A percentile compares a stretch with the other conserved stretches of the same genome.
phyloP scores from a whole-genome alignment of 345 rosid genomes.

The Syzygium aqueum region DNA sequence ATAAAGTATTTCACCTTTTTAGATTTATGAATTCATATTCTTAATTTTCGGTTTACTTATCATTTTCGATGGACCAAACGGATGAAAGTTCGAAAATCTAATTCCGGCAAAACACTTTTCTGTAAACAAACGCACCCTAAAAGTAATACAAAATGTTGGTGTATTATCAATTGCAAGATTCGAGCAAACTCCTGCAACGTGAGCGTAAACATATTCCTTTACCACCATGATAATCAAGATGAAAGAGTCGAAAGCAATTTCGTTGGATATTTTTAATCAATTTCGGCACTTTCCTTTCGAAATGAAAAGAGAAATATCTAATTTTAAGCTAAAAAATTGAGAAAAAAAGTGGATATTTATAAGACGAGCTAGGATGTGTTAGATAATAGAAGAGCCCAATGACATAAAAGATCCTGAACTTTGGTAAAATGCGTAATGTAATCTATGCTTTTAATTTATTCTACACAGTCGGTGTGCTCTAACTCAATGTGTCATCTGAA shows the following conservation, averaged over 20 bases:
- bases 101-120: too few species aligned
- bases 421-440: too few species aligned
- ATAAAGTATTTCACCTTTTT: too few species aligned
- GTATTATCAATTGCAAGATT: background rate
- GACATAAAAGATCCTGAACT: too few species aligned
- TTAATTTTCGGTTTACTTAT: too few species aligned
- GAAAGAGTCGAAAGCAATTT: background rate
- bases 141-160: background rate
- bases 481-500: too few species aligned
- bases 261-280: background rate
- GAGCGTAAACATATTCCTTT: background rate
- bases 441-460: too few species aligned
- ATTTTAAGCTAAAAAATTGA: background rate
- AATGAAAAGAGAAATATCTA: background rate
- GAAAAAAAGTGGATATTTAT: background rate
- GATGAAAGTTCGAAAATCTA: too few species aligned
- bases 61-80: too few species aligned
- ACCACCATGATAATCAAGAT: background rate
- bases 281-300: background rate
- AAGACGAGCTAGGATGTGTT: background rate
- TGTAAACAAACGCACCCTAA: background rate
- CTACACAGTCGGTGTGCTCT: rapidly evolving
- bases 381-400: too few species aligned
- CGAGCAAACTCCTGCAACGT: background rate
- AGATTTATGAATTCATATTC: too few species aligned